phyloP scores from a whole-genome alignment of 805 yeast genomes.

The Candida stauntonica region DNA sequence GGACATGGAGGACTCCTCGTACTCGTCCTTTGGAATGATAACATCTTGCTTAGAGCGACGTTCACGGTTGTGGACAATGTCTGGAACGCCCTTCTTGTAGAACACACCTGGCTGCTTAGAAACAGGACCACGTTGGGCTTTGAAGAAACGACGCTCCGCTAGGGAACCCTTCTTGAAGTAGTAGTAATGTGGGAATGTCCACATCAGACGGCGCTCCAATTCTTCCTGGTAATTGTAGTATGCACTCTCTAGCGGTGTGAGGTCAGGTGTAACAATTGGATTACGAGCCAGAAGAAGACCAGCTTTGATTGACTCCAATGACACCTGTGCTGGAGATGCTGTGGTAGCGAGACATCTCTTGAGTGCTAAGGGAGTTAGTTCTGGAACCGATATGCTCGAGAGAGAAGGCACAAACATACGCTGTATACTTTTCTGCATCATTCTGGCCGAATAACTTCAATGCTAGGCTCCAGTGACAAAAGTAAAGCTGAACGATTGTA shows the following conservation, averaged over 20 bases:
- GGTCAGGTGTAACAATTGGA: conserved; percentile 81
- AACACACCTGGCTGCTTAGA: conserved; percentile 69
- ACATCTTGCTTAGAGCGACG: conserved; percentile 77
- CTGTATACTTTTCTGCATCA: conserved; percentile 11
- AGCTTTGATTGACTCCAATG: conserved; percentile 30
- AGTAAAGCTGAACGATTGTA: background rate
- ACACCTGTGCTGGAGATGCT: conserved; percentile 17
- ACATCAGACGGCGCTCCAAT: conserved; percentile 85
- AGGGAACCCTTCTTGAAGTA: conserved; percentile 88
- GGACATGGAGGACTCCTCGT: conserved; percentile 39
- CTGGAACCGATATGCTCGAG: background rate
- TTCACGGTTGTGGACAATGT: conserved; percentile 83
- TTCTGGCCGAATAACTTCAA: background rate
- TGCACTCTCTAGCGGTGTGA: conserved; percentile 63
- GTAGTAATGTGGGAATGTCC: conserved; percentile 95
- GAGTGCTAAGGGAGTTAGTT: conserved; percentile 11
- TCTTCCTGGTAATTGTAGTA: conserved; percentile 83
- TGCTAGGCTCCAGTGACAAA: no score
- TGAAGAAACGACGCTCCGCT: conserved; percentile 74
- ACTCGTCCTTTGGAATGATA: conserved; percentile 56
- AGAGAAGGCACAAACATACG: conserved; percentile 8
- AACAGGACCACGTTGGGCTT: conserved; percentile 72
- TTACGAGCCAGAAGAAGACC: conserved; percentile 70
- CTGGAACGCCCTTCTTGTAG: conserved; percentile 82
- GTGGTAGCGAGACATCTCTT: conserved; percentile 23